Evolutionary conservation across 192 early-diverging fungal species (phyloP), one percentile per base, ranked within the genome.

Genomic region (Umbelopsis ramanniana): DNA sequence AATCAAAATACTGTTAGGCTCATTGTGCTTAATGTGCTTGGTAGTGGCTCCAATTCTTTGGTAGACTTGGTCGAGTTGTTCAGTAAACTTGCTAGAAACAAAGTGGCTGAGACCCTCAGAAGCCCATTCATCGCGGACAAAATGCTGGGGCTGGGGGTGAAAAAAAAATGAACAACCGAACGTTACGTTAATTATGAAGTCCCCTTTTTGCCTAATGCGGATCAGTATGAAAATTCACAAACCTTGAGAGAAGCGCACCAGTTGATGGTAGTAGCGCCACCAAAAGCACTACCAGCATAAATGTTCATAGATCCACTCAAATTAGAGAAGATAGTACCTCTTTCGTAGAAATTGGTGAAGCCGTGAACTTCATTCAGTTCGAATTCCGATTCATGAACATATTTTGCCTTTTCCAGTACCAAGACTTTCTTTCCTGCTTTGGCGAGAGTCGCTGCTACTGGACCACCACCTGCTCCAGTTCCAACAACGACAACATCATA

Each of bases 231-330:
- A 50, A 50, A 10, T 50, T 35, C 9, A 52, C 10, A 63, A 80
- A 85, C 82, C 77, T 88, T 83, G n/a, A 88, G 57, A 12, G 79
- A 86, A 22, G 85, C 82, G 29, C 74, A 80, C 90, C 92, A 93
- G 75, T 92, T 92, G 55, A 93, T 75, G 11, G 82, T 82, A 37
- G 91, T 92, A 37, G 92, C 93, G 72, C 93, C 93, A 46, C 93
- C 93, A 81, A 88, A 92, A 17, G 89, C 86, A 38, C 74, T 75
- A 6, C 92, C 93, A 12, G 88, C 88, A 22, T 88, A 66, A 19
- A 91, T 71, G 14, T 73, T 78, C 7, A 93, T 67, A 19, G 80
- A 60, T 17, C 88, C 89, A 73, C 89, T 88, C 5, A 83, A 75
- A 24, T 79, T 78, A 12, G 81, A 43, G 37, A 90, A 72, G 2